Percentiles rank a stretch among this genome's conserved stretches.
These are phyloP conservation scores for Amaranthus palmeri DNA, from an alignment of 148 eudicot species.

Conservation along the genomic window DNA sequence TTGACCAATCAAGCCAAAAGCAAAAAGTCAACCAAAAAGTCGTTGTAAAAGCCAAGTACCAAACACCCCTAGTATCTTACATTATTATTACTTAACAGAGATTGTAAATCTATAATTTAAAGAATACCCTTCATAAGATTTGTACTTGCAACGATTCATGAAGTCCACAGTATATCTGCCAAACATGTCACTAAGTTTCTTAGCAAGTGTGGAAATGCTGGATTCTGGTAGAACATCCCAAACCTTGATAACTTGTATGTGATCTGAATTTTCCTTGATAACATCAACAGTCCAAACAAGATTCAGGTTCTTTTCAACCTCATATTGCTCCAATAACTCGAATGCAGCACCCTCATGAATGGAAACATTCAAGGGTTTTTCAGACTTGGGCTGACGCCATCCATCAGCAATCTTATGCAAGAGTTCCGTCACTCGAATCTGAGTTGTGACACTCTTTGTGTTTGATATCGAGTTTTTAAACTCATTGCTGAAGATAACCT, in stretches of 20 bases:
- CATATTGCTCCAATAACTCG: constrained; percentile 15
- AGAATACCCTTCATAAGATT: constrained; percentile 31
- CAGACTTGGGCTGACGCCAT: constrained; percentile 24
- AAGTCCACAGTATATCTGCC: constrained; percentile 25
- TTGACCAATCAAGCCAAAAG: no score
- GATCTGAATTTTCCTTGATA: constrained; percentile 17
- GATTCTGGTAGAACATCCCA: constrained; percentile 29
- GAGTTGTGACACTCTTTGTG: constrained; percentile 6
- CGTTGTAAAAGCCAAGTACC: no score
- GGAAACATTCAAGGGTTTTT: not conserved
- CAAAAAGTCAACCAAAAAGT: no score
- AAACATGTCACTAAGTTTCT: constrained; percentile 17
- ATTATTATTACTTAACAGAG: no score
- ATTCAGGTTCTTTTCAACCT: constrained; percentile 15
- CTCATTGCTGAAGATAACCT: constrained; percentile 34
- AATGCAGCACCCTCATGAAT: not conserved
- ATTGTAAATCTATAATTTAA: no score
- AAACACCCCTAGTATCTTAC: no score
- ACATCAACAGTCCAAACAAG: constrained; percentile 37
- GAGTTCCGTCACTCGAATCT: constrained; percentile 27
- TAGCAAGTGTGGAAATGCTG: constrained; percentile 21
- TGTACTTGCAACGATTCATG: constrained; percentile 31
- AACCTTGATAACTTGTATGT: constrained; percentile 34
- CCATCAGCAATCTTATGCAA: constrained; percentile 38
- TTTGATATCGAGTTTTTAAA: constrained; percentile 30